These are phyloP conservation scores for Boletellus deceptivus DNA, from an alignment of 1,284 basidiomycete genomes.

Conservation along the genomic window DNA sequence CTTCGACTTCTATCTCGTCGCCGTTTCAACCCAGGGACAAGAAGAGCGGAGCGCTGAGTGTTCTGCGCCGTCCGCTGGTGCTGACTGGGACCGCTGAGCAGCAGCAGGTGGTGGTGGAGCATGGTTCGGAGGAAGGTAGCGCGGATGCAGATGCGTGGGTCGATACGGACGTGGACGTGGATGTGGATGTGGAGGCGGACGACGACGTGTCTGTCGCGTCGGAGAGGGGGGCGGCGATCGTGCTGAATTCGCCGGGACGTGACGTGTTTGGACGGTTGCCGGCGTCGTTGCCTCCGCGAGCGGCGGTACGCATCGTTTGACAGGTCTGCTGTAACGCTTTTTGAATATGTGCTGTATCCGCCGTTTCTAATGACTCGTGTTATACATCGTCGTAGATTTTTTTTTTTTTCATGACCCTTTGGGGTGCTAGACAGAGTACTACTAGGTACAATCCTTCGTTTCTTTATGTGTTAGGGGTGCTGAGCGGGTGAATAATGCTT, in stretches of 20 bases:
- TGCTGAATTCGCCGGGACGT: background rate
- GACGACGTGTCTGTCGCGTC: constrained; percentile 14
- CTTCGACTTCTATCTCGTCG: background rate
- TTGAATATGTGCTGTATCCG: too few species aligned
- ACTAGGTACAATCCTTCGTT: too few species aligned
- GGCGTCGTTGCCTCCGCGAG: background rate
- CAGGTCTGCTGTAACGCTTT: too few species aligned
- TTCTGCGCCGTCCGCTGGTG: background rate
- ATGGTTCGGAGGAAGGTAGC: constrained; percentile 9
- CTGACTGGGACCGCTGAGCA: too few species aligned
- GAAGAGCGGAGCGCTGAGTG: background rate
- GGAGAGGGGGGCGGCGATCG: constrained; percentile 11
- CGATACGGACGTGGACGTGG: constrained; percentile 27
- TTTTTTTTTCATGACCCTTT: too few species aligned
- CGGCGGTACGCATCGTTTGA: too few species aligned
- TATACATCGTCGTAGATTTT: too few species aligned
- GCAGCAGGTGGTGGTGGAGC: constrained; percentile 4
- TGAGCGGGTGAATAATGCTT: too few species aligned
- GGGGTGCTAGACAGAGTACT: too few species aligned
- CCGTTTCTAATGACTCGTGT: too few species aligned
- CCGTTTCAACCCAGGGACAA: background rate
- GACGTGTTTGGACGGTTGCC: constrained; percentile 1
- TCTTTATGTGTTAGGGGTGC: too few species aligned
- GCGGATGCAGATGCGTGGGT: constrained; percentile 26
- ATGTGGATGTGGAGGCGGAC: background rate